These are phyloP conservation scores for Panus rudis DNA, from an alignment of 768 basidiomycete genomes.

Conservation along the genomic window DNA sequence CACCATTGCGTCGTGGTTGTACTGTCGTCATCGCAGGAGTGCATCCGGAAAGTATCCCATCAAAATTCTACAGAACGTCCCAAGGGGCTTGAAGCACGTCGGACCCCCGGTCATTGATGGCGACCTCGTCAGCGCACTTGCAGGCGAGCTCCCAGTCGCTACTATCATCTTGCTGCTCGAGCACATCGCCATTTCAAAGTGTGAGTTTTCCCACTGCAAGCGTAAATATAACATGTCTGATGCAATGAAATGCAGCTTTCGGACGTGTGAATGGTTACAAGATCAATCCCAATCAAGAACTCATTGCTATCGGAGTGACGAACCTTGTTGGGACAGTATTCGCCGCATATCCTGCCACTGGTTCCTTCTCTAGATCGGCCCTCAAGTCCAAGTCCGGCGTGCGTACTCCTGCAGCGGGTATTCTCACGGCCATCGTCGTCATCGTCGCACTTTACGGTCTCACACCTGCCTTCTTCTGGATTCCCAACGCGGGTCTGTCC, in stretches of 20 bases:
- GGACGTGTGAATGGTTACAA: conserved; percentile 94
- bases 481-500: conserved; percentile 73
- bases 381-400: conserved; percentile 95
- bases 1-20: conserved; percentile 83
- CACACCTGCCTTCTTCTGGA: conserved; percentile 90
- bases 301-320: conserved; percentile 96
- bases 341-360: conserved; percentile 91
- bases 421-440: conserved; percentile 80
- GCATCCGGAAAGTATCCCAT: conserved; percentile 70
- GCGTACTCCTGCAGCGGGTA: conserved; percentile 88
- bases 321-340: conserved; percentile 89
- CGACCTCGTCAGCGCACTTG: conserved; percentile 59
- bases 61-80: conserved; percentile 77
- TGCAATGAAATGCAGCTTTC: conserved; percentile 70
- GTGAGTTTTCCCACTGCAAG: conserved; percentile 33
- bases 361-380: conserved; percentile 97
- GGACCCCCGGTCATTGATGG: conserved; percentile 39
- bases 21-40: conserved; percentile 56
- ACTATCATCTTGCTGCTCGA: conserved; percentile 89
- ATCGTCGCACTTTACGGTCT: conserved; percentile 92
- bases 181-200: conserved; percentile 96
- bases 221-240: background rate
- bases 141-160: conserved; percentile 70
- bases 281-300: conserved; percentile 88
- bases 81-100: conserved; percentile 69